These are phyloP conservation scores for Stylonectria norvegica DNA, from an alignment of 2,329 filamentous ascomycete species.

Conservation along the genomic window DNA sequence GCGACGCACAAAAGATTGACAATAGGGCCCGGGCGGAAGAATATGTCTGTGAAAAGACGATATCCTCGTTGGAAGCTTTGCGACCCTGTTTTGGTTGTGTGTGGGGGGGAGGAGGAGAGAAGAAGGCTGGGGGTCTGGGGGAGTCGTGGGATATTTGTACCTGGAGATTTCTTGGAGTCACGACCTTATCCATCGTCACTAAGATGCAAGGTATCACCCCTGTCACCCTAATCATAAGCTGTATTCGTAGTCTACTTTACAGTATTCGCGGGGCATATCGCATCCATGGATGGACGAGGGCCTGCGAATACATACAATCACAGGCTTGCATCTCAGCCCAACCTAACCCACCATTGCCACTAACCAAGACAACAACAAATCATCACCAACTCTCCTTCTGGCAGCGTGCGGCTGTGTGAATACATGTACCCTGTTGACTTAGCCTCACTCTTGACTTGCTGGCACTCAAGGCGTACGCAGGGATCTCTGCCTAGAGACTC, in stretches of 20 bases:
- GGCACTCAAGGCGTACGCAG: too few relatives aligned
- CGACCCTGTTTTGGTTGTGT: constrained; percentile 55
- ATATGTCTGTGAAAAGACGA: constrained; percentile 47
- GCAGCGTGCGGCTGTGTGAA: constrained; percentile 18
- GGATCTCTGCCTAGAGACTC: too few relatives aligned
- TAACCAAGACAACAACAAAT: constrained; percentile 15
- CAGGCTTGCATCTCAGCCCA: too few relatives aligned
- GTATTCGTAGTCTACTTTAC: too few relatives aligned
- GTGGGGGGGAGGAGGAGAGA: constrained; percentile 49
- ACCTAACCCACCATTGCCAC: constrained; percentile 11
- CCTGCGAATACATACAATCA: too few relatives aligned
- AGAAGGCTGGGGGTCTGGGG: constrained; percentile 20
- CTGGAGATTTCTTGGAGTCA: neutral
- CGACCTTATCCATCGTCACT: too few relatives aligned
- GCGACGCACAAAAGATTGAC: constrained; percentile 42
- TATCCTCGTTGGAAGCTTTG: constrained; percentile 53
- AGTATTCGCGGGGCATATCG: too few relatives aligned
- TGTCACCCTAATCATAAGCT: too few relatives aligned
- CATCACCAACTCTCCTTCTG: constrained; percentile 19
- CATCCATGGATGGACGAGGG: too few relatives aligned
- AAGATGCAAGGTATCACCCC: too few relatives aligned
- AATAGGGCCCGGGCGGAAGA: constrained; percentile 55
- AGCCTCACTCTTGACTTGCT: too few relatives aligned
- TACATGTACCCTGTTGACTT: too few relatives aligned
- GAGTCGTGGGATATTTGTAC: constrained; percentile 24